Evolutionary conservation across 202 grass and related monocot species (phyloP), one percentile per base, ranked within the genome.

Genomic region (Dendrocalamus latiflorus): DNA sequence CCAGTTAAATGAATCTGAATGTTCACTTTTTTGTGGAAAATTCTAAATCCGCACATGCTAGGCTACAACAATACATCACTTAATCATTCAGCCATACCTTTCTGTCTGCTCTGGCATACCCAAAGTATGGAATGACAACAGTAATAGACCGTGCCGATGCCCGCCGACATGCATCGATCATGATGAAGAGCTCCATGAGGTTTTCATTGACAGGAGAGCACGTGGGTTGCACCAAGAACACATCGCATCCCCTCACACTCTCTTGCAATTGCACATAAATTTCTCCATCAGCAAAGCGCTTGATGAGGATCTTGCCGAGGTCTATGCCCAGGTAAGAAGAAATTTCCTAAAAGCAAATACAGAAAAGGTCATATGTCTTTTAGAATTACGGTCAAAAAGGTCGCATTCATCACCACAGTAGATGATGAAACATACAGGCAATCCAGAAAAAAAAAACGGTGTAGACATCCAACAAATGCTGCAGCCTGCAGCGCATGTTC

Each of bases 111-210:
- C n/a, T n/a, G n/a, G n/a, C n/a, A n/a, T n/a, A n/a, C n/a, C n/a
- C n/a, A n/a, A n/a, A n/a, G n/a, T n/a, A n/a, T n/a, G n/a, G n/a
- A n/a, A n/a, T n/a, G n/a, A n/a, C n/a, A n/a, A n/a, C n/a, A n/a
- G n/a, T n/a, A n/a, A n/a, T n/a, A n/a, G n/a, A n/a, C n/a, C n/a
- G n/a, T n/a, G n/a, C n/a, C n/a, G n/a, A n/a, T n/a, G n/a, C n/a
- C n/a, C n/a, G n/a, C n/a, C n/a, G n/a, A n/a, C n/a, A n/a, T n/a
- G n/a, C n/a, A n/a, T n/a, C n/a, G n/a, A n/a, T n/a, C n/a, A n/a
- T n/a, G n/a, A n/a, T n/a, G n/a, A n/a, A n/a, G n/a, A 97, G 92
- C 70, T 94, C 94, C 87, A 97, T 88, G 28, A 97, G 91, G 64
- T 97, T 97, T 71, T 97, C 94, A 66, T 97, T 97, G 55, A 91